A percentile compares a stretch with the other conserved stretches of the same genome.
These are phyloP conservation scores for Gaeumannomyces sp. DNA, from an alignment of 2,329 filamentous ascomycete genomes.

Conservation along the genomic window DNA sequence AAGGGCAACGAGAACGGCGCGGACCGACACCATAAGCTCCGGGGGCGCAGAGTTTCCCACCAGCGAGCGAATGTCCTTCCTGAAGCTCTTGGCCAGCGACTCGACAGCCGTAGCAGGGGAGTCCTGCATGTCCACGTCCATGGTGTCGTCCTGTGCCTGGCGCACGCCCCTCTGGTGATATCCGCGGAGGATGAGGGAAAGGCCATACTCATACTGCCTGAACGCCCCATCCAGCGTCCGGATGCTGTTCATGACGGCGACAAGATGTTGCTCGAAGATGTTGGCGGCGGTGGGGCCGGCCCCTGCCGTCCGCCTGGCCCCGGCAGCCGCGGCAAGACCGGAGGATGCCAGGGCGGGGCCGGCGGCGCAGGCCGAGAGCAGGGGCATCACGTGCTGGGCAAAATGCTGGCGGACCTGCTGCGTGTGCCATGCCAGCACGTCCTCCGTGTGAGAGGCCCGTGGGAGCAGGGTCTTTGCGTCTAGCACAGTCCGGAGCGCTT, in stretches of 20 bases:
- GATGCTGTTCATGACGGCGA: constrained; percentile 41
- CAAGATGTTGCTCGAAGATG: constrained; percentile 37
- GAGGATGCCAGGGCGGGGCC: constrained; percentile 5
- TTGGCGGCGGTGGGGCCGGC: constrained; percentile 8
- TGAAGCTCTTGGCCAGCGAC: constrained; percentile 40
- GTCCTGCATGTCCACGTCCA: constrained; percentile 19
- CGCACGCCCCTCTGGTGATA: constrained; percentile 18
- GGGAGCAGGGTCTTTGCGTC: constrained; percentile 40
- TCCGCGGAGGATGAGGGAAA: constrained; percentile 43
- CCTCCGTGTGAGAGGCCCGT: constrained; percentile 44
- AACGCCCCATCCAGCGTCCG: constrained; percentile 55
- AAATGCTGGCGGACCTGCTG: constrained; percentile 57
- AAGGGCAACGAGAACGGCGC: constrained; percentile 45
- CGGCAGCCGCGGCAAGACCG: background rate
- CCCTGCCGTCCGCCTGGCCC: background rate
- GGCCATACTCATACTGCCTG: constrained; percentile 49
- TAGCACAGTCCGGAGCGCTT: constrained; percentile 48
- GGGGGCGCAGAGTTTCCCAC: constrained; percentile 56
- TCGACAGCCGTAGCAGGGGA: constrained; percentile 23
- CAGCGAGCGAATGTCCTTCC: constrained; percentile 56
- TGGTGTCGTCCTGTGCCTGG: background rate
- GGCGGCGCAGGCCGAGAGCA: constrained; percentile 39
- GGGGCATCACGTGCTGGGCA: constrained; percentile 50
- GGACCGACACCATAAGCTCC: constrained; percentile 47
- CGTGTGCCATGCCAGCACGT: constrained; percentile 54